Percentiles rank a stretch among this genome's conserved stretches.
Evolutionary conservation across 2,329 filamentous ascomycete genomes (phyloP).

Genomic region (Elsinoe batatas): DNA sequence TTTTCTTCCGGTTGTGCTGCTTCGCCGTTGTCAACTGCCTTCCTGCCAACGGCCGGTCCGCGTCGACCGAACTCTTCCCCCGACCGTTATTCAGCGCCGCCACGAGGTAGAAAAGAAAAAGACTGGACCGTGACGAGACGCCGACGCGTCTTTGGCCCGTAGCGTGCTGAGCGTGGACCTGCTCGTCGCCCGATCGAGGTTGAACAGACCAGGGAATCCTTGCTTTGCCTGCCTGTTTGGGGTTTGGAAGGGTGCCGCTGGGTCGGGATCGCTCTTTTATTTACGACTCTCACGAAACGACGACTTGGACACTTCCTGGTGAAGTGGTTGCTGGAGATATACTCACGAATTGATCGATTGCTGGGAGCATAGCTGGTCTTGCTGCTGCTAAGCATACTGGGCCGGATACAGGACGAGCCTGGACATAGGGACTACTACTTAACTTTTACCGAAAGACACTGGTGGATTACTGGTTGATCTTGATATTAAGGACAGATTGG

Average conservation of each 20-base stretch:
- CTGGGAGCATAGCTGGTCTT: conserved; percentile 7
- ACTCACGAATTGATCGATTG: not conserved
- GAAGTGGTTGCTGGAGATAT: not conserved
- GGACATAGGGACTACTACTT: not conserved
- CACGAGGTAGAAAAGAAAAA: not conserved
- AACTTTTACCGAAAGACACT: not conserved
- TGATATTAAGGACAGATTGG: too few species aligned
- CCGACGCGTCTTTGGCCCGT: not conserved
- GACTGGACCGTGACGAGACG: not conserved
- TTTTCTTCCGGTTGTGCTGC: not conserved
- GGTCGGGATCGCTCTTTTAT: not conserved
- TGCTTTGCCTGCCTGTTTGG: conserved; percentile 2
- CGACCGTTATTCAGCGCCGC: not conserved
- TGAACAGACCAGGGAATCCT: not conserved
- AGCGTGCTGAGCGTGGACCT: conserved; percentile 1
- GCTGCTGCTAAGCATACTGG: not conserved
- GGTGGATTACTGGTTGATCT: too few species aligned
- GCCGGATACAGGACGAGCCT: not conserved
- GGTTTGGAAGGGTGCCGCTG: not conserved
- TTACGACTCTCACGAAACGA: not conserved
- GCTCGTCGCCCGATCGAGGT: conserved; percentile 11
- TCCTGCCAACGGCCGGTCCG: not conserved
- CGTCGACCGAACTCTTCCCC: not conserved
- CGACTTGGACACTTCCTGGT: not conserved
- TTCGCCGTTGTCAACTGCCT: not conserved